Evolutionary conservation across 495 filamentous ascomycete species (phyloP).

Genomic region (Talaromyces nanjingensis): DNA sequence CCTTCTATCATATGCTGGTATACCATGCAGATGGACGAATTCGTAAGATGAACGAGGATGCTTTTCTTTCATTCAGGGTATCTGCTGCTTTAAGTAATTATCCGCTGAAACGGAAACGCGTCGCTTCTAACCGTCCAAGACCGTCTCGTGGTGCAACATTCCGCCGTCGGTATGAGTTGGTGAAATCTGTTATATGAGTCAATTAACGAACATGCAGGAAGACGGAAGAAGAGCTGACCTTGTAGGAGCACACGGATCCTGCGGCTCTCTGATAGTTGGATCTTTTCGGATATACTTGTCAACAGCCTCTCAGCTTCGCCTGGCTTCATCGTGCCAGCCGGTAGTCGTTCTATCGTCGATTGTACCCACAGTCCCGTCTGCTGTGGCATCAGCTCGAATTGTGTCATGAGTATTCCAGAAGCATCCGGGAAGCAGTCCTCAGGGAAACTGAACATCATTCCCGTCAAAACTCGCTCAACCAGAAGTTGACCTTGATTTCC

Average conservation of each 20-base stretch:
- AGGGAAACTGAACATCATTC: slow-evolving; percentile 99
- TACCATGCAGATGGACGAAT: neutral
- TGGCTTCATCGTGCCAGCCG: slow-evolving; percentile 67
- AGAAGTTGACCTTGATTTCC: slow-evolving; percentile 66
- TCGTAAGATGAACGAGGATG: neutral
- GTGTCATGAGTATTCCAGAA: slow-evolving; percentile 77
- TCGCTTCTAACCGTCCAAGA: slow-evolving; percentile 74
- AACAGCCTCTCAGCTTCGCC: slow-evolving; percentile 58
- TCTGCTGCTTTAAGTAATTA: slow-evolving; percentile 18
- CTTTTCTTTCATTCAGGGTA: neutral
- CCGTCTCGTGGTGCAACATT: slow-evolving; percentile 94
- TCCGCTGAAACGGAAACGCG: slow-evolving; percentile 75
- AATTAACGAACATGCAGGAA: neutral
- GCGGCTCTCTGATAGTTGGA: slow-evolving; percentile 64
- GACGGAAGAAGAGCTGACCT: slow-evolving; percentile 26
- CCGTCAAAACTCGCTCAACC: slow-evolving; percentile 78
- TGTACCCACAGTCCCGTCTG: slow-evolving; percentile 75
- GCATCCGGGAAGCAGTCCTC: slow-evolving; percentile 91
- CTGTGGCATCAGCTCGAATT: slow-evolving; percentile 81
- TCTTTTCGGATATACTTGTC: slow-evolving; percentile 56
- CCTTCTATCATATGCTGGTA: neutral
- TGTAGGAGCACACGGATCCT: slow-evolving; percentile 82
- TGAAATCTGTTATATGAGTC: slow-evolving; percentile 58
- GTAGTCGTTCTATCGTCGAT: slow-evolving; percentile 74
- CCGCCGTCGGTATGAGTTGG: slow-evolving; percentile 82